These are phyloP conservation scores for Bremia lactucae DNA, from an alignment of 352 stramenopile species.

Conservation along the genomic window DNA sequence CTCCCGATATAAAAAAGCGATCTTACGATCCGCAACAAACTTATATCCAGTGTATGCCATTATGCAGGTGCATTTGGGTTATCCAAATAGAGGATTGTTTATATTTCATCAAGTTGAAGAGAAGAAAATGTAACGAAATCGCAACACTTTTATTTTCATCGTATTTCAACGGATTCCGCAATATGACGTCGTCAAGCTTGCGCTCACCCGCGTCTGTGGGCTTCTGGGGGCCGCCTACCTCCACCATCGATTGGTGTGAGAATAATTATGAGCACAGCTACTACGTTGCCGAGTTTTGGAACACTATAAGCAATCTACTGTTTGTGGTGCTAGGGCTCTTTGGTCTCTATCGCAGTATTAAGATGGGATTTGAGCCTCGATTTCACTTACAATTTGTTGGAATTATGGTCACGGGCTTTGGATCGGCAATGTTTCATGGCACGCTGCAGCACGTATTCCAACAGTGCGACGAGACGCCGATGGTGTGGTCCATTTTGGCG, in stretches of 20 bases:
- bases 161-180: too few species aligned
- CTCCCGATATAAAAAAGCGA: too few species aligned
- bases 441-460: constrained; percentile 77
- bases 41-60: too few species aligned
- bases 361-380: constrained; percentile 59
- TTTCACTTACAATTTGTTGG: constrained; percentile 69
- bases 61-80: too few species aligned
- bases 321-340: constrained; percentile 73
- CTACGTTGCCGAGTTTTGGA: constrained; percentile 85
- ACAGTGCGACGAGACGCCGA: constrained; percentile 78
- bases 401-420: constrained; percentile 72
- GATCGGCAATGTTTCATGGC: constrained; percentile 78
- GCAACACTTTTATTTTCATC: too few species aligned
- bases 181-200: constrained; percentile 3
- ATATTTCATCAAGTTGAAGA: too few species aligned
- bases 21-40: too few species aligned
- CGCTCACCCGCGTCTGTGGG: constrained; percentile 11
- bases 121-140: too few species aligned
- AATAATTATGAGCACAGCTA: constrained; percentile 67
- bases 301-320: constrained; percentile 73
- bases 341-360: constrained; percentile 48
- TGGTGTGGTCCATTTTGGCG: constrained; percentile 73
- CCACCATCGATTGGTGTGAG: constrained; percentile 85
- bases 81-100: too few species aligned
- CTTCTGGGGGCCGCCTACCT: constrained; percentile 63